phyloP scores from a whole-genome alignment of 139 green algal species.

The Chlorella ohadii region DNA sequence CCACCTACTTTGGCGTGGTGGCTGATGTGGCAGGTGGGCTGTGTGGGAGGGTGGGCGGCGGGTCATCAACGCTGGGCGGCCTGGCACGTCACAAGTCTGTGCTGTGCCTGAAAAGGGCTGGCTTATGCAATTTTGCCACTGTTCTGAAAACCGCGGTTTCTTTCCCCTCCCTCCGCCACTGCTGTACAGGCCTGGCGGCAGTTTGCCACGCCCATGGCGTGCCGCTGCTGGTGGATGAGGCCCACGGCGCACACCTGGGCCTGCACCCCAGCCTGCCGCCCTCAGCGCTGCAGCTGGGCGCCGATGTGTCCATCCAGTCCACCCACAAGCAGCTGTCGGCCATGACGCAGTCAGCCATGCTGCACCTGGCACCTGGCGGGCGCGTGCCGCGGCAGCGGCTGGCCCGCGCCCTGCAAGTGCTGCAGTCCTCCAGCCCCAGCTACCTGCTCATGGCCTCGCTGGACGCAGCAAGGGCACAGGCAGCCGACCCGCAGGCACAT shows the following conservation, averaged over 20 bases:
- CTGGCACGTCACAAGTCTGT: too few relatives aligned
- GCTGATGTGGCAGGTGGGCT: conserved; percentile 62
- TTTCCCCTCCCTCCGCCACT: background rate
- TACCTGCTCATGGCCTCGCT: conserved; percentile 94
- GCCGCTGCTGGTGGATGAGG: conserved; percentile 92
- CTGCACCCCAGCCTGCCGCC: conserved; percentile 59
- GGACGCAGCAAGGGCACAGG: conserved; percentile 77
- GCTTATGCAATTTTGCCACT: too few relatives aligned
- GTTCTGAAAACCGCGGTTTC: background rate
- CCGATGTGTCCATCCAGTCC: conserved; percentile 91
- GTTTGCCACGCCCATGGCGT: conserved; percentile 70
- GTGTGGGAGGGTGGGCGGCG: background rate
- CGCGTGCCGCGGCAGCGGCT: conserved; percentile 19
- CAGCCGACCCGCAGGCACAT: conserved; percentile 40
- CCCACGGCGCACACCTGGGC: conserved; percentile 87
- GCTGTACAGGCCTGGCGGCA: conserved; percentile 41
- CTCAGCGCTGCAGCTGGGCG: conserved; percentile 71
- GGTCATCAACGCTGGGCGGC: background rate
- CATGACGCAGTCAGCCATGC: conserved; percentile 94
- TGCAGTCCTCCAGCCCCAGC: conserved; percentile 84
- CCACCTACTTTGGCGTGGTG: conserved; percentile 88
- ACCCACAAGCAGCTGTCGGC: conserved; percentile 93
- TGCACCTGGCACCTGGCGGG: conserved; percentile 66
- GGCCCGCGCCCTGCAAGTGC: conserved; percentile 21
- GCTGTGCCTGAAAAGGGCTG: too few relatives aligned